Base-by-base conservation (phyloP, 495 filamentous ascomycete genomes). In the Mytilinidion resinicola region DNA sequence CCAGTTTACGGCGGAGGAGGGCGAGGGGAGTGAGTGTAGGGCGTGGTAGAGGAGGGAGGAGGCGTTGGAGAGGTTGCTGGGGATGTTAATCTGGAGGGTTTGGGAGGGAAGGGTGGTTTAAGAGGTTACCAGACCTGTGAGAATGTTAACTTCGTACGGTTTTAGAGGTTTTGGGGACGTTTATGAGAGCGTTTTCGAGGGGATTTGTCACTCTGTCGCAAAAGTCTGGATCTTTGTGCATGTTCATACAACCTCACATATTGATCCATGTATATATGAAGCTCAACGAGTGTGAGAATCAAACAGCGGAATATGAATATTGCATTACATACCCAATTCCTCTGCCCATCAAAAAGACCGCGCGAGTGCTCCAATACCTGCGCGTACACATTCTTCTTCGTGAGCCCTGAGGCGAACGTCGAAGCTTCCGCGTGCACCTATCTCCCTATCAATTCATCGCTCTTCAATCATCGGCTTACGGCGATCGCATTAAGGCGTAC, bases 11-110 rank as follows among this genome's bases (percentile, higher is more conserved):
- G 81, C 72, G 34, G 74, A 79, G 48, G 83, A 87, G 15, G 91
- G 89, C 0, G 78, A 67, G n/a, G 88, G 84, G 51, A 96, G 81
- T 9, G 90, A 85, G 62, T 85, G 83, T 69, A 87, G 90, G 39
- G 84, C 85, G 74, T 96, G 88, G 85, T 87, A 93, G 64, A 96
- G 81, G 49, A 96, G 83, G 35, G 91, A 89, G 53, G 91, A 81
- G 42, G 85, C 72, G 67, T 96, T 96, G 61, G 91, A 81, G 56
- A 91, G 81, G 72, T 96, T 95, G 75, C 90, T 95, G 50, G 52
- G 6, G 17, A 54, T 25, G 12, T 62, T 3, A 51, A 46, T 58
- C 39, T 43, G 51, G 56, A 25, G 10, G 35, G 20, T 30, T 49
- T 41, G 15, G 7, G 35, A 41, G 19, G 21, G 55, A 44, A 44